A percentile compares a stretch with the other conserved stretches of the same genome.
Evolutionary conservation across 73 alveolate species (phyloP).

Genomic region (Uronychia setigera): DNA sequence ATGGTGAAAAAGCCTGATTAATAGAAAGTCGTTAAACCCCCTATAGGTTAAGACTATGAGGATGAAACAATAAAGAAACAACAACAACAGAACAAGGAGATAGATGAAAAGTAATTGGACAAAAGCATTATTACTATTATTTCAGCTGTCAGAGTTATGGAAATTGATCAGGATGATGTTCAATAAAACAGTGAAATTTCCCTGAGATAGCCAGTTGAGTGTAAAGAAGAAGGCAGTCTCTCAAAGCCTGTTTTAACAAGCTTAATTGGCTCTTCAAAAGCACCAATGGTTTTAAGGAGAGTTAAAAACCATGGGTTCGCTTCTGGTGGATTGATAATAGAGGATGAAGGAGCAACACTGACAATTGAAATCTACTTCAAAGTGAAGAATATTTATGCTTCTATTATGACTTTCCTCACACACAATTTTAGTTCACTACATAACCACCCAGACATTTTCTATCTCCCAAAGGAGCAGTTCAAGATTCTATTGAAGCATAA

Average conservation of each 20-base stretch:
- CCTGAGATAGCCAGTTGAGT: neutral
- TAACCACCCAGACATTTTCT: constrained; percentile 20
- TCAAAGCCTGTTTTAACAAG: constrained; percentile 24
- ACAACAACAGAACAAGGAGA: constrained; percentile 3
- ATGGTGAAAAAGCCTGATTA: constrained; percentile 37
- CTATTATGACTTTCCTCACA: constrained; percentile 23
- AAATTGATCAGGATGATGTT: constrained; percentile 9
- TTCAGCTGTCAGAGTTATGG: neutral
- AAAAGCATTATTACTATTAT: constrained; percentile 31
- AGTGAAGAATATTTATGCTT: constrained; percentile 22
- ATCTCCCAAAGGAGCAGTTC: constrained; percentile 39
- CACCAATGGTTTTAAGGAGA: constrained; percentile 35
- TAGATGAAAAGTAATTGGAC: constrained; percentile 7
- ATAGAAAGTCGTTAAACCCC: neutral
- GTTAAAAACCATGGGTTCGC: neutral
- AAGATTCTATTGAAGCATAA: constrained; percentile 39
- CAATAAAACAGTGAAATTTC: constrained; percentile 5
- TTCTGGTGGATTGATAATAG: constrained; percentile 1
- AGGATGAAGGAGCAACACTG: constrained; percentile 26
- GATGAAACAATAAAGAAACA: constrained; percentile 1
- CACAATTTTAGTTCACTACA: constrained; percentile 25
- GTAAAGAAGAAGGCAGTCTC: constrained; percentile 3
- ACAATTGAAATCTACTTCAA: constrained; percentile 46
- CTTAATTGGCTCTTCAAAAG: constrained; percentile 41
- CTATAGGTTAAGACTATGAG: constrained; percentile 30